Percentiles rank a stretch among this genome's conserved stretches.
Conservation (phyloP, 2,329 filamentous ascomycete genomes). For the Diaporthe sp. region DNA sequence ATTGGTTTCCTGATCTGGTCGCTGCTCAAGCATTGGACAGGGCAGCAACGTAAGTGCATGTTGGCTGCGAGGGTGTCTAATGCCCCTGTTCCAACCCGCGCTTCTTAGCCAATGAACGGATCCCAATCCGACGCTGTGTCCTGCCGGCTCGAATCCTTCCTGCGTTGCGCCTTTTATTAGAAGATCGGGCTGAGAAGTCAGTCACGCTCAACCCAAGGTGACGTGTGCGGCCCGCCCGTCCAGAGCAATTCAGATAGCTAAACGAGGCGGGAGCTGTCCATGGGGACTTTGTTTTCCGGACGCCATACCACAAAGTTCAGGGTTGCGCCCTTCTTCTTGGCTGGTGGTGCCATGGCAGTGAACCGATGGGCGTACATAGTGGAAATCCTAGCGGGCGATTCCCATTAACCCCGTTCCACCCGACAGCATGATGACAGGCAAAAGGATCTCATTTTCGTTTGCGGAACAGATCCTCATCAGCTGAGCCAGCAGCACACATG, state of each 20-base stretch:
- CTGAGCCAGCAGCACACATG: neutral
- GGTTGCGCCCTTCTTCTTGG: neutral
- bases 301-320: neutral
- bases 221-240: neutral
- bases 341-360: neutral
- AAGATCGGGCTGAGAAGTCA: neutral
- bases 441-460: neutral
- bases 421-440: neutral
- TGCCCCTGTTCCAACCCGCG: conserved; percentile 1
- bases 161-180: neutral
- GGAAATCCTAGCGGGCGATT: neutral
- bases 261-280: neutral
- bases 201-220: neutral
- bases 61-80: conserved; percentile 5
- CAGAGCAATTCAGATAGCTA: neutral
- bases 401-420: neutral
- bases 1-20: neutral
- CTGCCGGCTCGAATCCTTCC: neutral
- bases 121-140: neutral
- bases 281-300: neutral
- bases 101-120: neutral
- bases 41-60: conserved; percentile 5
- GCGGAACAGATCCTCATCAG: neutral
- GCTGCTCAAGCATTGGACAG: neutral
- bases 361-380: neutral